A percentile compares a stretch with the other conserved stretches of the same genome.
Conservation (phyloP, 2,329 filamentous ascomycete species). For the Colletotrichum neosansevieriae region DNA sequence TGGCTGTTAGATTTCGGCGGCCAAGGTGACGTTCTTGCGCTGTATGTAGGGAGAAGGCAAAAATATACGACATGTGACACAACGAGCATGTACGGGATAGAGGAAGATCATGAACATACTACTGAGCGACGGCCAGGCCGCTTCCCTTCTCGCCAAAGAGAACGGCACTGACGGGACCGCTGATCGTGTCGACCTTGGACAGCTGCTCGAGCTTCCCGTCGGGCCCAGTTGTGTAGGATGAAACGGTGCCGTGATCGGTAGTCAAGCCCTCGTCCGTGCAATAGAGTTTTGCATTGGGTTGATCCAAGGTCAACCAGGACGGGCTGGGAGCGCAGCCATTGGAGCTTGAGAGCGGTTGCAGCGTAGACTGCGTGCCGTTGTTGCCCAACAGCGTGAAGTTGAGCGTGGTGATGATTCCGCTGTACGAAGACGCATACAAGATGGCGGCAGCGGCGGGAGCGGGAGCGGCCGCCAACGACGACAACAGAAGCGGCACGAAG, state of each 20-base stretch:
- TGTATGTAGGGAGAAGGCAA: neutral
- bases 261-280: slow-evolving; percentile 70
- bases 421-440: slow-evolving; percentile 63
- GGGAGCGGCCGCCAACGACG: slow-evolving; percentile 39
- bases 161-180: slow-evolving; percentile 59
- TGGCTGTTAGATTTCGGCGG: slow-evolving; percentile 7
- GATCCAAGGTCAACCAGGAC: slow-evolving; percentile 71
- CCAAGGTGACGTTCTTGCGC: neutral
- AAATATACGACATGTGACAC: neutral
- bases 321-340: slow-evolving; percentile 65
- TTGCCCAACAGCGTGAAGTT: slow-evolving; percentile 51
- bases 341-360: slow-evolving; percentile 57
- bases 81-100: neutral
- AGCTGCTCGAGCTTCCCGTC: slow-evolving; percentile 56
- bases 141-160: slow-evolving; percentile 56
- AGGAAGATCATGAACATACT: slow-evolving; percentile 51
- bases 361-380: slow-evolving; percentile 44
- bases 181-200: slow-evolving; percentile 49
- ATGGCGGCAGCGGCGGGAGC: slow-evolving; percentile 52
- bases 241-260: slow-evolving; percentile 61
- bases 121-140: slow-evolving; percentile 59
- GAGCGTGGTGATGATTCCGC: slow-evolving; percentile 61
- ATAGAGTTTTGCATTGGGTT: slow-evolving; percentile 62
- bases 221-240: slow-evolving; percentile 51
- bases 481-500: slow-evolving; percentile 39